Evolutionary conservation across 2,329 filamentous ascomycete genomes (phyloP), one percentile per base, ranked within the genome.

Genomic region (Alternaria ethzedia): DNA sequence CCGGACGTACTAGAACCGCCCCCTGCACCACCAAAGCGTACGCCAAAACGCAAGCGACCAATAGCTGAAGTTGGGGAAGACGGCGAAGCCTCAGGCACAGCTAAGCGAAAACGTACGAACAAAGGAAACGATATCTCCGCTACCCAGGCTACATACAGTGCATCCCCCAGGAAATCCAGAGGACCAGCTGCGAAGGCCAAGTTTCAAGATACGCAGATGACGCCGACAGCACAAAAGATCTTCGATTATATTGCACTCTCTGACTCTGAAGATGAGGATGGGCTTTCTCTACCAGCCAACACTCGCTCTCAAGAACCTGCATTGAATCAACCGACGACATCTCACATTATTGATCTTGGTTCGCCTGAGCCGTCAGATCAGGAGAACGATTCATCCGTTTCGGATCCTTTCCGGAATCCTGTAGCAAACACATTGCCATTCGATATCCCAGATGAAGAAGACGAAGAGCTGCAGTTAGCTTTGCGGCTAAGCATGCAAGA

Each of bases 1-100:
- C 32, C 44, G 5, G 69, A 74, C 1, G 49, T 72, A 1, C 52
- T 77, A 7, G 57, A 74, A 26, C 70, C 69, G 11, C 63, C 70
- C 12, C 25, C 63, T 46, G 12, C 63, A 25, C 47, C 17, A 21
- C 44, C 64, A 10, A 67, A 58, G 23, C 55, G 62, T 21, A 68
- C 59, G 47, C 17, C 36, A 4, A 72, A 72, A 46, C 65, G 71
- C 6, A 70, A 70, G 26, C 57, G 52, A 30, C 50, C 30, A 26
- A 43, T 20, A n/a, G 58, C 57, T 17, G 43, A 57, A 11, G 56
- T 44, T 8, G 41, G 36, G 36, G 12, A 28, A 50, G 41, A 25
- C 12, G n/a, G 5, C 7, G 45, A 28, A 4, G 23, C 21, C n/a
- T 20, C 49, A 3, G 13, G 36, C 15, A 25, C 57, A 26, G 43